phyloP scores from a whole-genome alignment of 768 basidiomycete genomes.

The Lactarius evosmus region DNA sequence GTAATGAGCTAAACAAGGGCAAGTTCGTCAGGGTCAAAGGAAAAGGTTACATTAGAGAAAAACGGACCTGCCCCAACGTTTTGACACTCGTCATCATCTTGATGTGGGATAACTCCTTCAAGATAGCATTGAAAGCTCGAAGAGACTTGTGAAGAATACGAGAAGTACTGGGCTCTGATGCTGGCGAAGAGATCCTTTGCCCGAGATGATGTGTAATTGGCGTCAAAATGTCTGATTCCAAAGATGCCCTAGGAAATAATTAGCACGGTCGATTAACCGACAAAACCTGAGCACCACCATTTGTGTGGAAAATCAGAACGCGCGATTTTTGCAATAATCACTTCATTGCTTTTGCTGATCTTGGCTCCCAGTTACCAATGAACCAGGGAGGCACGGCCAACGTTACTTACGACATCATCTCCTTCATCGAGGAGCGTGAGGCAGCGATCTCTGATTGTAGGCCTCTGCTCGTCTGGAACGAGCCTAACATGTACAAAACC shows the following conservation, averaged over 20 bases:
- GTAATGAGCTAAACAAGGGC: slow-evolving; percentile 47
- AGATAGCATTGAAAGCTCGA: slow-evolving; percentile 56
- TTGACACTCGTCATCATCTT: slow-evolving; percentile 70
- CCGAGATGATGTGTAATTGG: slow-evolving; percentile 54
- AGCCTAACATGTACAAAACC: slow-evolving; percentile 44
- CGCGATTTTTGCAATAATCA: slow-evolving; percentile 73
- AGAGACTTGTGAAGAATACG: slow-evolving; percentile 59
- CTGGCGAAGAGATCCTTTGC: slow-evolving; percentile 40
- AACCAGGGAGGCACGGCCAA: slow-evolving; percentile 13
- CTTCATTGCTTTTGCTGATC: slow-evolving; percentile 77
- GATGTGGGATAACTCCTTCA: slow-evolving; percentile 67
- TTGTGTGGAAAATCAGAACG: slow-evolving; percentile 69
- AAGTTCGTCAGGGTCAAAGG: neutral
- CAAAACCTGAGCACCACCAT: slow-evolving; percentile 48
- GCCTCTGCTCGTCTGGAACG: slow-evolving; percentile 64
- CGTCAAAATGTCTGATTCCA: slow-evolving; percentile 52
- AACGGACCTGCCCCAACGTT: slow-evolving; percentile 58
- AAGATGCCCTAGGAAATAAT: slow-evolving; percentile 48
- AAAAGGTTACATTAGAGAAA: neutral
- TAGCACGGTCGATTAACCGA: neutral
- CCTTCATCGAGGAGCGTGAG: slow-evolving; percentile 69
- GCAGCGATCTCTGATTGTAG: slow-evolving; percentile 60
- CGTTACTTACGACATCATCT: slow-evolving; percentile 63
- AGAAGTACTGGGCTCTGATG: slow-evolving; percentile 42
- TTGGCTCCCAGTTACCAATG: slow-evolving; percentile 33